Base-by-base conservation (phyloP, 768 basidiomycete genomes). In the Phlegmacium glaucopus region DNA sequence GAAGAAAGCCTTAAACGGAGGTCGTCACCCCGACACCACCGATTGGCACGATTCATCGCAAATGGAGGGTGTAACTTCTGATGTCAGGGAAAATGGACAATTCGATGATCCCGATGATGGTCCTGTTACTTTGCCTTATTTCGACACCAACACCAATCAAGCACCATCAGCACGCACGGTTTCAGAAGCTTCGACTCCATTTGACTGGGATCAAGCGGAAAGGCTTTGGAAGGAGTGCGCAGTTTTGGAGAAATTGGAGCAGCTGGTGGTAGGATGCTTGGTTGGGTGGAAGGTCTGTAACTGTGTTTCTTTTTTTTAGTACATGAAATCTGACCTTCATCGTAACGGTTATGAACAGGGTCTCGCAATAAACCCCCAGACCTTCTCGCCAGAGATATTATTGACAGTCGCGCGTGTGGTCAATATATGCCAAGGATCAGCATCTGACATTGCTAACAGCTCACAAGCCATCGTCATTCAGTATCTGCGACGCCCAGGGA, bases 311-410 rank as follows among this genome's bases (percentile, higher is more conserved):
- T 25, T 22, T 42, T 42, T 39, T 26, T 29, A 28, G 1, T 45
- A 16, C 10, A 10, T 44, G 15, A 22, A 25, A 30, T 12, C 36
- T 9, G 32, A 26, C 39, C 38, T 44, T 15, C 27, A 25, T n/a
- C n/a, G n/a, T n/a, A n/a, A 22, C 28, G 17, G 16, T 16, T 30
- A 26, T 25, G 6, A n/a, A 13, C 12, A 87, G 85, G 75, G 62
- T 5, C 72, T 88, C 2, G 79, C 70, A 0, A 73, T 88, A 42
- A 77, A 85, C 53, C 78, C 78, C 0, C 58, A 56, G 5, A 85
- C 83, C 4, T 75, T 73, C 43, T 76, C 82, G 4, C 86, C 86
- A 0, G 86, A 85, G 51, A 60, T 75, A 10, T 55, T 85, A 47
- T 57, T 84, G 15, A 69, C 65, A n/a, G 50, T 80, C 2, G 81